Base-by-base conservation (phyloP, 495 filamentous ascomycete species). In the Penicillium goetzii region DNA sequence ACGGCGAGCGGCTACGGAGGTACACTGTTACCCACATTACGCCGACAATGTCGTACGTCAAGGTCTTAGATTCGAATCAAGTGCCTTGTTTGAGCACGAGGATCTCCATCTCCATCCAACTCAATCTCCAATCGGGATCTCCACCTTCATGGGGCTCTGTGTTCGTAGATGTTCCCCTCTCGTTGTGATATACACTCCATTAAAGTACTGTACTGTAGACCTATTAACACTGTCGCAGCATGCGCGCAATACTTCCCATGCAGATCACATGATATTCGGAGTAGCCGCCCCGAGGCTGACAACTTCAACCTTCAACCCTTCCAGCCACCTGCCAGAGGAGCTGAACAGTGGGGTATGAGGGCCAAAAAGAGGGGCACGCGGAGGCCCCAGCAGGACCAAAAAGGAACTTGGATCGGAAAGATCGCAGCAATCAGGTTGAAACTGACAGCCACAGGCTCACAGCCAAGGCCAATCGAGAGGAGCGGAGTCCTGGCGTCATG, bases 401-500 rank as follows among this genome's bases (percentile, higher is more conserved):
- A 64, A 68, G 68, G 61, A 52, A 65, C 64, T 52, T 33, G 41
- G 65, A 68, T 68, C 63, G 65, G 52, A 32, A 33, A 34, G 64
- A 65, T 67, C 59, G 55, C 45, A 59, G 38, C 40, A 62, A 64
- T 61, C 57, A 66, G 63, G 41, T 30, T 47, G 60, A 64, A 57
- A 68, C 21, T 68, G 68, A 63, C 61, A 71, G 59, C 40, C 59
- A 38, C 28, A 32, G 30, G 30, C 30, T 32, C 30, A 4, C 2
- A 47, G 56, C 25, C 41, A 34, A 55, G 52, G 51, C 19, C 28
- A 61, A 62, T 58, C 55, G 52, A 57, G 47, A 19, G 25, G 47
- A 61, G 66, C 65, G 62, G 62, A 65, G 68, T 55, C 63, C 61
- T 72, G 65, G 74, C 76, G 77, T 76, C 77, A 77, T 75, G 28